Evolutionary conservation across 2,329 filamentous ascomycete genomes (phyloP).

Genomic region (Aspergillus amoenus): DNA sequence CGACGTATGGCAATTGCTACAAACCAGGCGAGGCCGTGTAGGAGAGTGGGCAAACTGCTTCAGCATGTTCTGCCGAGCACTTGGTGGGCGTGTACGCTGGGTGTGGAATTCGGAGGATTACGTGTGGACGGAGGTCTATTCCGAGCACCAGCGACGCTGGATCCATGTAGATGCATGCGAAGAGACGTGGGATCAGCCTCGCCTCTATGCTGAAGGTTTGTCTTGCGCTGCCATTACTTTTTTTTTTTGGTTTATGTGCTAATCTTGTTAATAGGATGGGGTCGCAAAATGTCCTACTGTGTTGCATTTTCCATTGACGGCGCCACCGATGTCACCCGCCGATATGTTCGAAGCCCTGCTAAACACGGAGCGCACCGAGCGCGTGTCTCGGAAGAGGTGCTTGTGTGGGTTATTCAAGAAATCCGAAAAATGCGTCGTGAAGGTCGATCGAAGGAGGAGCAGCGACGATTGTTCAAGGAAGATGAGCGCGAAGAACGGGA

Average conservation of each 20-base stretch:
- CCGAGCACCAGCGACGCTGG: conserved; percentile 89
- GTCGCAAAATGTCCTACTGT: conserved; percentile 95
- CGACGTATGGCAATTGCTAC: conserved; percentile 88
- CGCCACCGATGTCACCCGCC: conserved; percentile 65
- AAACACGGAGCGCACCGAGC: conserved; percentile 69
- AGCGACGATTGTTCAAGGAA: conserved; percentile 49
- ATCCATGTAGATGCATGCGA: conserved; percentile 96
- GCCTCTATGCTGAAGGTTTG: conserved; percentile 81
- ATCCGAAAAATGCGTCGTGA: conserved; percentile 80
- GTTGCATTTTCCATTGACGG: conserved; percentile 94
- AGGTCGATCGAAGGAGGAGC: conserved; percentile 77
- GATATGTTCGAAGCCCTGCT: conserved; percentile 58
- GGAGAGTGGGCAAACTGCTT: conserved; percentile 99
- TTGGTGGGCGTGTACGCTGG: conserved; percentile 90
- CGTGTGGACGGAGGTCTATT: conserved; percentile 97
- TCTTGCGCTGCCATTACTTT: conserved; percentile 8
- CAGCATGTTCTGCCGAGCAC: conserved; percentile 92
- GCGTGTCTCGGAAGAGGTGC: conserved; percentile 81
- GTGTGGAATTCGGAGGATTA: conserved; percentile 98
- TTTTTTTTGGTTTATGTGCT: conserved; percentile 7
- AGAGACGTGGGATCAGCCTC: conserved; percentile 90
- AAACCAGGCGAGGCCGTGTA: conserved; percentile 80
- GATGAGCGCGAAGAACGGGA: conserved; percentile 51
- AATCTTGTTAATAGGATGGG: conserved; percentile 64
- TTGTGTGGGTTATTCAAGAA: conserved; percentile 88